Evolutionary conservation across 192 early-diverging fungal genomes (phyloP).

Genomic region (Gonapodya prolifera): DNA sequence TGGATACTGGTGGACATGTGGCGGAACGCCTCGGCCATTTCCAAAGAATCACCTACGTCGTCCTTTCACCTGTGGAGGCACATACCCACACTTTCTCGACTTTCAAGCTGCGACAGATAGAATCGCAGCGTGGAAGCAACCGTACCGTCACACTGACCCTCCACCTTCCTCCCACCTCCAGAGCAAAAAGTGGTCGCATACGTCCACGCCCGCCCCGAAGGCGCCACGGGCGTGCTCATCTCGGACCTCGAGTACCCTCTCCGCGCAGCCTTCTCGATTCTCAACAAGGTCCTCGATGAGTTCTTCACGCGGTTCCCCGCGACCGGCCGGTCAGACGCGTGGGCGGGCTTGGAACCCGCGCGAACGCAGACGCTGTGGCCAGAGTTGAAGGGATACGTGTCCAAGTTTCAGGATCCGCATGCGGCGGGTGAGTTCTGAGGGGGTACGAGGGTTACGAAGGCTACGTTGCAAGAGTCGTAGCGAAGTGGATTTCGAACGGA

Average conservation of each 20-base stretch:
- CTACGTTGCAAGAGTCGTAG: too few relatives aligned
- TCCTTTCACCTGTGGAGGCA: too few relatives aligned
- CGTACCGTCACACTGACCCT: not conserved
- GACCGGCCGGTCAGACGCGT: too few relatives aligned
- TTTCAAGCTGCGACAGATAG: not conserved
- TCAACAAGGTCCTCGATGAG: constrained; percentile 79
- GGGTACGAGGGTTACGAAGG: too few relatives aligned
- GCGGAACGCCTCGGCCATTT: too few relatives aligned
- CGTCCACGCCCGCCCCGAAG: constrained; percentile 58
- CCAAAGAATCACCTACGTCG: too few relatives aligned
- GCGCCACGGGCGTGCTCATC: constrained; percentile 62
- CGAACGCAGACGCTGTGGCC: constrained; percentile 38
- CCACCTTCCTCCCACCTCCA: constrained; percentile 1
- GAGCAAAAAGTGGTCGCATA: constrained; percentile 63
- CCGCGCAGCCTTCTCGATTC: constrained; percentile 73
- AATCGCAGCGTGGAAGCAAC: not conserved
- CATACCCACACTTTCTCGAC: too few relatives aligned
- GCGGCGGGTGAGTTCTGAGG: constrained; percentile 26
- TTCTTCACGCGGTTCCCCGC: constrained; percentile 51
- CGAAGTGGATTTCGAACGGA: too few relatives aligned
- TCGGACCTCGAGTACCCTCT: constrained; percentile 81
- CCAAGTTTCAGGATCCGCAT: constrained; percentile 83
- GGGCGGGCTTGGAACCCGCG: constrained; percentile 25
- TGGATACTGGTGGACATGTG: too few relatives aligned
- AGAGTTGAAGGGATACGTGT: constrained; percentile 56